Evolutionary conservation across 2,329 filamentous ascomycete species (phyloP).

Genomic region (Trichoderma sp.): DNA sequence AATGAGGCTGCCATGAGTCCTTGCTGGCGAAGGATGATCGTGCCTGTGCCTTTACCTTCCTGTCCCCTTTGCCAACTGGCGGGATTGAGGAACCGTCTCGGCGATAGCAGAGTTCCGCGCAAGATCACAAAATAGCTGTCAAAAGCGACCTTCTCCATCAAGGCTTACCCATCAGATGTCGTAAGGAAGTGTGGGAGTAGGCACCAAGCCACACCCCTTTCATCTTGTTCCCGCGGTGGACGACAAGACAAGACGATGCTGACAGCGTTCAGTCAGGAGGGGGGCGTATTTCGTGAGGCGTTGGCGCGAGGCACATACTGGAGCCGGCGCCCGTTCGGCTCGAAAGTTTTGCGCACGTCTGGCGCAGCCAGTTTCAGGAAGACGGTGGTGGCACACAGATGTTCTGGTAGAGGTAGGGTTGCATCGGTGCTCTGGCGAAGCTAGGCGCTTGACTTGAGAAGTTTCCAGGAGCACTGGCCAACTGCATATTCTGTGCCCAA

Average conservation of each 20-base stretch:
- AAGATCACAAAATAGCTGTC: neutral
- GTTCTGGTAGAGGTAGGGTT: neutral
- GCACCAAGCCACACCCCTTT: neutral
- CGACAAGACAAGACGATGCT: neutral
- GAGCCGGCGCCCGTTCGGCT: constrained; percentile 2
- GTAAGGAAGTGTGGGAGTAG: neutral
- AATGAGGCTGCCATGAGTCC: neutral
- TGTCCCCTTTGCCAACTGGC: neutral
- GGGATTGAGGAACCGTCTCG: neutral
- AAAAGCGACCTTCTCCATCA: neutral
- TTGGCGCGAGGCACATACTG: neutral
- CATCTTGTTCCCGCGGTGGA: neutral
- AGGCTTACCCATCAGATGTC: neutral
- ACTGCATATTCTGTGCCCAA: constrained; percentile 15
- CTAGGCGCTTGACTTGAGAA: constrained; percentile 1
- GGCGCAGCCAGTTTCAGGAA: neutral
- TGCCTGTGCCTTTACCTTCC: neutral
- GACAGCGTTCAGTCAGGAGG: neutral
- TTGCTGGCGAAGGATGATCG: neutral
- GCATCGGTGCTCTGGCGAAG: constrained; percentile 4
- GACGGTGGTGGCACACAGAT: neutral
- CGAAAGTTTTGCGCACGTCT: neutral
- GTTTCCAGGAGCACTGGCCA: constrained; percentile 24
- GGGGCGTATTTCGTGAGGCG: neutral
- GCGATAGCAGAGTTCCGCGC: neutral